Base-by-base conservation (phyloP, 169 alveolate species). In the Cystoisospora suis region DNA sequence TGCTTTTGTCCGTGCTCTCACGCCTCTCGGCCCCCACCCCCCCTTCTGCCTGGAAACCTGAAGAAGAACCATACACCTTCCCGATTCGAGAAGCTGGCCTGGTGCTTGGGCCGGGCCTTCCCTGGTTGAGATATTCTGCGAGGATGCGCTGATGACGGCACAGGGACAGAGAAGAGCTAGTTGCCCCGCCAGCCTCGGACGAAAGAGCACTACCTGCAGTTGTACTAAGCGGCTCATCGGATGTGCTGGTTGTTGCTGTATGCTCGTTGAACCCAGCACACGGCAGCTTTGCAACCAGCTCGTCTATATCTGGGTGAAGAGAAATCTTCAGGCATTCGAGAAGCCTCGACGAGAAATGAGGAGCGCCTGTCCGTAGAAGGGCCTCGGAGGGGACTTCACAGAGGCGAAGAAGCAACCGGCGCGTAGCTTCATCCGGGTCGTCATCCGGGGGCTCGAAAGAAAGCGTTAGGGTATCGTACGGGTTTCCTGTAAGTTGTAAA, bases 391-490 rank as follows among this genome's bases (percentile, higher is more conserved):
- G 56, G 9, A 72, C 53, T 9, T 72, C 83, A 38, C 36, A 72
- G 58, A 72, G 56, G 20, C 83, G 83, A 12, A 40, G 56, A 2
- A 72, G 56, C 49, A 72, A 53, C 83, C 53, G 49, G 0, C 83
- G 38, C 53, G 83, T 72, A 9, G 3, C 83, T 38, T 72, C 83
- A 29, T 88, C 92, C 40, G 69, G 53, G 29, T 88, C 88, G 46
- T 88, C 92, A 5, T 53, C 81, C 9, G 88, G 49, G 4, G 81
- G 65, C 70, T 75, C 92, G n/a, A 88, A 69, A 53, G 65, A 72
- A 38, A 88, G 5, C 36, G 92, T 75, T 27, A 88, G 56, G 58
- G 81, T 72, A 42, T 88, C 87, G 80, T 72, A 34, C 53, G 87
- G 92, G 79, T 88, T 88, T 2, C 92, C 92, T 88, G 81, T 59